A percentile compares a stretch with the other conserved stretches of the same genome.
Evolutionary conservation across 257 asterid genomes (phyloP).

Genomic region (Plantago elongata): DNA sequence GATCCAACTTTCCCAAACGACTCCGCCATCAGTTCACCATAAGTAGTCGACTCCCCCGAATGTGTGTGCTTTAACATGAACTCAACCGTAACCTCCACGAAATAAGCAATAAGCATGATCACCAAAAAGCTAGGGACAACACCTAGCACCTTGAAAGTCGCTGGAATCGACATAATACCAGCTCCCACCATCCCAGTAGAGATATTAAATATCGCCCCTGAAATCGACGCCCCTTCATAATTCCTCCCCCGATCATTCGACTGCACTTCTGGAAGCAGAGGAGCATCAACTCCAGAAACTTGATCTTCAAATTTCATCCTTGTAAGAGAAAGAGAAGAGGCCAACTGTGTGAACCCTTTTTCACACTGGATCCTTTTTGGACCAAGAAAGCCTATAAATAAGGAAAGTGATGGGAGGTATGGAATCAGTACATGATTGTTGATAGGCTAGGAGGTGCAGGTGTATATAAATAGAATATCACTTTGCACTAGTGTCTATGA

Average conservation of each 20-base stretch:
- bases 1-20: slow-evolving; percentile 86
- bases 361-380: too few species aligned
- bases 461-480: neutral
- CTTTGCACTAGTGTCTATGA: too few species aligned
- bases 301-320: slow-evolving; percentile 34
- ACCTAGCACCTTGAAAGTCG: slow-evolving; percentile 82
- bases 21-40: slow-evolving; percentile 88
- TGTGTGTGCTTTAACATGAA: slow-evolving; percentile 63
- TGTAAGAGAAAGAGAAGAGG: neutral
- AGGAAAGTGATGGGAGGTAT: neutral
- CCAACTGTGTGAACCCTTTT: neutral
- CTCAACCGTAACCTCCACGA: slow-evolving; percentile 94
- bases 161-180: slow-evolving; percentile 95
- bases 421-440: slow-evolving; percentile 10
- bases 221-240: slow-evolving; percentile 54
- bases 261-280: slow-evolving; percentile 44
- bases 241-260: slow-evolving; percentile 16
- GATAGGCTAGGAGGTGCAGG: neutral
- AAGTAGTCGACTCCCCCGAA: slow-evolving; percentile 59
- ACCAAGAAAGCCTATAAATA: neutral
- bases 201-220: slow-evolving; percentile 80
- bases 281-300: slow-evolving; percentile 37
- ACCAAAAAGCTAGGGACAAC: slow-evolving; percentile 73
- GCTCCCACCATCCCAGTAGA: slow-evolving; percentile 96
- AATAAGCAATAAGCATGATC: slow-evolving; percentile 57